Percentiles rank a stretch among this genome's conserved stretches.
Evolutionary conservation across 768 basidiomycete genomes (phyloP).

Genomic region (Leccinum uliginosum): DNA sequence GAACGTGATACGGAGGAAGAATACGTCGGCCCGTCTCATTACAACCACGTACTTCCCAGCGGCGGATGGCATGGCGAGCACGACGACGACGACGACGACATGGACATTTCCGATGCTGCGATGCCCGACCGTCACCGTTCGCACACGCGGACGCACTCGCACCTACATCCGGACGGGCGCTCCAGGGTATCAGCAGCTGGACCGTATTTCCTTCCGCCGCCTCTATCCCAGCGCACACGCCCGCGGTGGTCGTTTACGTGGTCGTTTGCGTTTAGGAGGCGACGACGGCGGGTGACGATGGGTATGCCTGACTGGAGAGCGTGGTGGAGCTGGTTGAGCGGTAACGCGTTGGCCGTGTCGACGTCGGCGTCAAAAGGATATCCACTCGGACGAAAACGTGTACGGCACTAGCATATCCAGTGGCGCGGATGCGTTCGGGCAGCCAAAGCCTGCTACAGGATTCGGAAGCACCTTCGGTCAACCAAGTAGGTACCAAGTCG

Average conservation of each 20-base stretch:
- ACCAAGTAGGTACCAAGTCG: conserved; percentile 14
- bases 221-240: conserved; percentile 23
- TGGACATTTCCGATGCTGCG: not conserved
- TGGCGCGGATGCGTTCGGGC: conserved; percentile 28
- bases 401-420: conserved; percentile 32
- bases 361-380: no score
- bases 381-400: no score
- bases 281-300: conserved; percentile 52
- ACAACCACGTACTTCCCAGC: conserved; percentile 33
- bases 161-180: not conserved
- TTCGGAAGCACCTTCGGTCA: conserved; percentile 27
- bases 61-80: conserved; percentile 30
- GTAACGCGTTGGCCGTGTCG: not conserved
- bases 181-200: not conserved
- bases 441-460: conserved; percentile 30
- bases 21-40: conserved; percentile 47
- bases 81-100: conserved; percentile 11
- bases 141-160: not conserved
- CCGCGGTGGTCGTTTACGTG: conserved; percentile 37
- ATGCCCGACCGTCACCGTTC: not conserved
- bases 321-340: conserved; percentile 9
- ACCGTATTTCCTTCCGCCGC: conserved; percentile 39
- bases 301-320: conserved; percentile 35
- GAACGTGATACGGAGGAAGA: conserved; percentile 42
- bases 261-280: conserved; percentile 53